These are phyloP conservation scores for Lycium barbarum DNA, from an alignment of 257 asterid species.

Conservation along the genomic window DNA sequence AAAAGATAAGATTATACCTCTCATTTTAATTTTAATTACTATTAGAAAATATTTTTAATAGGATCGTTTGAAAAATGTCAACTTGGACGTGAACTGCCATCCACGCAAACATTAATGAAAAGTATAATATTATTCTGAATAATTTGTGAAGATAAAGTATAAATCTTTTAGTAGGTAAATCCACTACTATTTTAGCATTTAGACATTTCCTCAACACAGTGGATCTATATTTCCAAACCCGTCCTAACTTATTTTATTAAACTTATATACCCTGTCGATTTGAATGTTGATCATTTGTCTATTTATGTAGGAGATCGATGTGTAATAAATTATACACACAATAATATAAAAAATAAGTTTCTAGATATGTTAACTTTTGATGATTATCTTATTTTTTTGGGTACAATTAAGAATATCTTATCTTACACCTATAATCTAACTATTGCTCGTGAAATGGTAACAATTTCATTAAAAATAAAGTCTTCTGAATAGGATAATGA, in stretches of 20 bases:
- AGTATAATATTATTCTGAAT: neutral
- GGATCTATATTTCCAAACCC: neutral
- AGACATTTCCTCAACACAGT: neutral
- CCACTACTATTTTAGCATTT: neutral
- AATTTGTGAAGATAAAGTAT: neutral
- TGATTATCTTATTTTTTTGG: neutral
- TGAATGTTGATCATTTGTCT: neutral
- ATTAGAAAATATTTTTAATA: neutral
- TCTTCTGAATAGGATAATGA: too few relatives aligned
- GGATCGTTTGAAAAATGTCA: slow-evolving; percentile 6
- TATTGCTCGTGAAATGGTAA: too few relatives aligned
- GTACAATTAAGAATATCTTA: neutral
- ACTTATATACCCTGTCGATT: neutral
- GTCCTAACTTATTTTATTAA: neutral
- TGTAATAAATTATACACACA: neutral
- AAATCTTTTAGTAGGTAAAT: neutral
- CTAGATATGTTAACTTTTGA: neutral
- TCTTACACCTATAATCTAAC: too few relatives aligned
- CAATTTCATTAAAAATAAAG: too few relatives aligned
- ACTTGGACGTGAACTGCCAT: slow-evolving; percentile 27
- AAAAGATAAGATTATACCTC: neutral
- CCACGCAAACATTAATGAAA: neutral
- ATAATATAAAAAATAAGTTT: neutral
- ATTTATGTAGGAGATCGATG: neutral
- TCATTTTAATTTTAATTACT: neutral